Percentiles rank a stretch among this genome's conserved stretches.
Conservation (phyloP, 2,329 filamentous ascomycete species). For the Zymoseptoria crescenta region DNA sequence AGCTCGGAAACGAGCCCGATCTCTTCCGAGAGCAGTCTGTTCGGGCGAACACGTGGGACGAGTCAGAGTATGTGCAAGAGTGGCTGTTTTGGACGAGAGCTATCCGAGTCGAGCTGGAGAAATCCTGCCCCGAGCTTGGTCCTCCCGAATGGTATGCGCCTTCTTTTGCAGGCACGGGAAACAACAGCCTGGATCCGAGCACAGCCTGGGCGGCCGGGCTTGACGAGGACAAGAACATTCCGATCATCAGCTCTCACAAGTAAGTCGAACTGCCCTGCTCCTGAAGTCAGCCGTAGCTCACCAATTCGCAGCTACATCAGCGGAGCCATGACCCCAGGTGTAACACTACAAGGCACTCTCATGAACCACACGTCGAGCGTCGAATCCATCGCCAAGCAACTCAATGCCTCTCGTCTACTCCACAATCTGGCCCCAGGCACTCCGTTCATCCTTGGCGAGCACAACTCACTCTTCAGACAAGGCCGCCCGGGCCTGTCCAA, state of each 20-base stretch:
- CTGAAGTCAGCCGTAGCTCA: slow-evolving; percentile 2
- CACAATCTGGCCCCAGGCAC: slow-evolving; percentile 28
- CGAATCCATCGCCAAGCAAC: slow-evolving; percentile 42
- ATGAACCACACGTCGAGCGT: slow-evolving; percentile 55
- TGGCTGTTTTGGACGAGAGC: slow-evolving; percentile 50
- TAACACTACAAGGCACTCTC: slow-evolving; percentile 54
- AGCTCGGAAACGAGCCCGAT: slow-evolving; percentile 60
- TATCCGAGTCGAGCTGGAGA: slow-evolving; percentile 41
- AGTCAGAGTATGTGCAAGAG: slow-evolving; percentile 48
- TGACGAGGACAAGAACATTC: slow-evolving; percentile 43
- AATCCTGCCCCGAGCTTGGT: slow-evolving; percentile 46
- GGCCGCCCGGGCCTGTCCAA: slow-evolving; percentile 55
- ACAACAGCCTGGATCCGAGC: slow-evolving; percentile 45
- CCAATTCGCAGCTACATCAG: slow-evolving; percentile 49
- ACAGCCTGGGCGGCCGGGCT: slow-evolving; percentile 49
- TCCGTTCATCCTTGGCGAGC: slow-evolving; percentile 53
- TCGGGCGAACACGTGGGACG: slow-evolving; percentile 47
- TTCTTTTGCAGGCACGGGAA: slow-evolving; percentile 47
- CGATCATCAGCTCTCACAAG: slow-evolving; percentile 53
- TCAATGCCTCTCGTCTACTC: slow-evolving; percentile 42
- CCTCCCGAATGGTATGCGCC: slow-evolving; percentile 46
- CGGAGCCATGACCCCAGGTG: slow-evolving; percentile 50
- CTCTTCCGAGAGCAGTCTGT: slow-evolving; percentile 46
- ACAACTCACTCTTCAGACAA: slow-evolving; percentile 56
- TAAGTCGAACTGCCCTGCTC: slow-evolving; percentile 28